A percentile compares a stretch with the other conserved stretches of the same genome.
Evolutionary conservation across 768 basidiomycete species (phyloP).

Genomic region (Clavulina sp.): DNA sequence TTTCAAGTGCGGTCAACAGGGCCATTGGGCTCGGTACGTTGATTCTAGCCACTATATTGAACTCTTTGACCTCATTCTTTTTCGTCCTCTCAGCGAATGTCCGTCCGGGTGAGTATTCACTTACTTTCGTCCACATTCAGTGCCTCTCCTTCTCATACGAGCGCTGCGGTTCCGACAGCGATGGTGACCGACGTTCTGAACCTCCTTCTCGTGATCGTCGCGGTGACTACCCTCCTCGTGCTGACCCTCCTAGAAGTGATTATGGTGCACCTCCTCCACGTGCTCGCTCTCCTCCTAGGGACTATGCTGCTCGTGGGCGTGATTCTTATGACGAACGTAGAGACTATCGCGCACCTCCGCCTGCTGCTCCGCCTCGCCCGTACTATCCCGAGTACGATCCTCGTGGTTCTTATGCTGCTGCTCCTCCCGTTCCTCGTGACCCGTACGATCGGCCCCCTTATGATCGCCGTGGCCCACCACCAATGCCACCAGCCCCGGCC

Average conservation of each 20-base stretch:
- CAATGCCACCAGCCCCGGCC: too few species aligned
- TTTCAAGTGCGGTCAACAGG: slow-evolving; percentile 70
- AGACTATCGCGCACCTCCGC: slow-evolving; percentile 27
- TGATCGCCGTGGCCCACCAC: slow-evolving; percentile 23
- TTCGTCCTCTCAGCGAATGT: slow-evolving; percentile 6
- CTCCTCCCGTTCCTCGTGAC: slow-evolving; percentile 33
- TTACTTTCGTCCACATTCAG: slow-evolving; percentile 3
- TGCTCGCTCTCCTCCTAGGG: slow-evolving; percentile 43
- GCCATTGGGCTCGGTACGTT: slow-evolving; percentile 76
- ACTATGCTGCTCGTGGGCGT: slow-evolving; percentile 33
- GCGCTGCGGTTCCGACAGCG: slow-evolving; percentile 7
- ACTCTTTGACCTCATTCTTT: background rate
- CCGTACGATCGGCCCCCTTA: slow-evolving; percentile 31
- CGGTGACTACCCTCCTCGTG: slow-evolving; percentile 7
- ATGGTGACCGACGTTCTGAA: background rate
- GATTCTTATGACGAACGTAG: slow-evolving; percentile 44
- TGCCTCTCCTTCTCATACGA: background rate
- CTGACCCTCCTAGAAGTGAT: slow-evolving; percentile 4
- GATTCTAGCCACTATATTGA: background rate
- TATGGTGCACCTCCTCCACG: slow-evolving; percentile 14
- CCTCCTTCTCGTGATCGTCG: slow-evolving; percentile 29
- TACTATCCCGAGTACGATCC: slow-evolving; percentile 18
- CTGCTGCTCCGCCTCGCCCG: slow-evolving; percentile 9
- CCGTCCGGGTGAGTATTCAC: too few species aligned
- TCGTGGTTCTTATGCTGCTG: slow-evolving; percentile 31